Base-by-base conservation (phyloP, 768 basidiomycete species). In the Lanmaoa pseudosensibilis region DNA sequence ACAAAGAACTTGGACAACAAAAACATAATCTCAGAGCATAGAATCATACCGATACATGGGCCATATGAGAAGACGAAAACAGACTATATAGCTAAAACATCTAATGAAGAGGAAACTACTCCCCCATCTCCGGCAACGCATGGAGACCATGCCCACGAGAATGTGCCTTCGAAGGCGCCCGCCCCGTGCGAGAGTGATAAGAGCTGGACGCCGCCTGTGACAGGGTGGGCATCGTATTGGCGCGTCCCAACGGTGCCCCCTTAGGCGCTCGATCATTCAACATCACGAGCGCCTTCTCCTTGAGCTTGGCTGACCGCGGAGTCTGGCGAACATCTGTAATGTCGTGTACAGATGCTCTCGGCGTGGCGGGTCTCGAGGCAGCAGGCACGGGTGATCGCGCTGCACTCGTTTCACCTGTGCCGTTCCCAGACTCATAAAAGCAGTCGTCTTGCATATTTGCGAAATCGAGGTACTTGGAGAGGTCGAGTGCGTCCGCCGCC, bases 161-260 rank as follows among this genome's bases (percentile, higher is more conserved):
- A 33, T 11, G 33, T 11, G 11, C 33, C 41, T 36, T 50, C 11
- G 57, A 52, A 18, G 50, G 16, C 9, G 10, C 15, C 13, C 41
- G 52, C 36, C 7, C n/a, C 7, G 36, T 27, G 8, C 37, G 51
- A 54, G 48, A 39, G 27, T 53, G 10, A 48, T 23, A 9, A 21
- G 49, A 25, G 9, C 5, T 25, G 15, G 50, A 38, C 4, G 21
- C 3, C 4, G 36, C 32, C 13, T 10, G n/a, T 12, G 23, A 43
- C 27, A 60, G 11, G n/a, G 43, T 1, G 1, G 68, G 67, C 58
- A 66, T 58, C 15, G 67, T 57, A 40, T 59, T 44, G 8, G 59
- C 39, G 5, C 62, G 66, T 43, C 54, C 62, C 46, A 65, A 37
- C 1, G 52, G 50, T 21, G 36, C 16, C 12, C 7, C 25, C 34